A percentile compares a stretch with the other conserved stretches of the same genome.
Conservation (phyloP, 2,329 filamentous ascomycete genomes). For the Penicillium sp. region DNA sequence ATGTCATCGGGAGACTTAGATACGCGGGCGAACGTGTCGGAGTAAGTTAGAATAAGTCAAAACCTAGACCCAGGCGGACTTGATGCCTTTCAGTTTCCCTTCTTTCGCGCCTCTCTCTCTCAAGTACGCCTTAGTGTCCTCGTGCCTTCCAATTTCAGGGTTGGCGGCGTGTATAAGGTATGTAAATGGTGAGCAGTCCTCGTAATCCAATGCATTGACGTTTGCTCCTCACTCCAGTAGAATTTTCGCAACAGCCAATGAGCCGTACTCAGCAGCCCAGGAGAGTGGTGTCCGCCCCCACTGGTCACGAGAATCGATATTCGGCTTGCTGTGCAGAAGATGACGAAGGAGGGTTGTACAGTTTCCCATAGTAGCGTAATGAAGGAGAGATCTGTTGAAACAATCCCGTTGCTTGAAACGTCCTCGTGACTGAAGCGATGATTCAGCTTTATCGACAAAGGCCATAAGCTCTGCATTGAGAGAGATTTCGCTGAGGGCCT, state of each 20-base stretch:
- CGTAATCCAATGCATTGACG: constrained; percentile 1
- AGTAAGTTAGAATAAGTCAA: not conserved
- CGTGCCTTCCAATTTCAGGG: not conserved
- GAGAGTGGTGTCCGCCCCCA: not conserved
- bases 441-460: constrained; percentile 1
- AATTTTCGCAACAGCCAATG: not conserved
- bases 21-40: not conserved
- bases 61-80: not conserved
- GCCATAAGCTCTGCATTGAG: constrained; percentile 2
- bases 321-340: not conserved
- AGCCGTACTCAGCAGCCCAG: constrained; percentile 1
- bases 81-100: not conserved
- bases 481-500: not conserved
- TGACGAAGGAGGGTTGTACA: not conserved
- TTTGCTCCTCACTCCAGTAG: not conserved
- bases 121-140: not conserved
- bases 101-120: not conserved
- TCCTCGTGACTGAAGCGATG: not conserved
- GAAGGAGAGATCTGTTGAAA: not conserved
- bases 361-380: constrained; percentile 1
- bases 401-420: not conserved
- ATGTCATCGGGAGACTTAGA: not conserved
- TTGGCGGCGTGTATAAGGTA: not conserved
- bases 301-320: not conserved
- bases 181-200: not conserved